Base-by-base conservation (phyloP, 257 asterid species). In the Nicotiana paniculata region DNA sequence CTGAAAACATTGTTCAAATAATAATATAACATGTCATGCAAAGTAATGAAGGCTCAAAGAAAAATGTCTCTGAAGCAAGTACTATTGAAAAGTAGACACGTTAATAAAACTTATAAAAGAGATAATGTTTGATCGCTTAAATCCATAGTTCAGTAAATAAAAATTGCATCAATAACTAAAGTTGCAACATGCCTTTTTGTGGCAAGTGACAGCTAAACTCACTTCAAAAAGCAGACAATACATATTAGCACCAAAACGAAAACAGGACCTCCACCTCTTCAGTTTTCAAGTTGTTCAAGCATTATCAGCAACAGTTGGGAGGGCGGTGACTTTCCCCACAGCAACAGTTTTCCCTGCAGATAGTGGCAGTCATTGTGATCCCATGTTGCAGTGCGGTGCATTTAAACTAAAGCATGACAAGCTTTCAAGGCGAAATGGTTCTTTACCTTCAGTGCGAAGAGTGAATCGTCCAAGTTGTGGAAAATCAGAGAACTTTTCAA, bases 401-500 rank as follows among this genome's bases (percentile, higher is more conserved):
- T 81, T 61, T 83, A 51, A 58, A 37, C 3, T 10, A 72, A 37
- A 86, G 70, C 74, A 83, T 35, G 72, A 6, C 70, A 43, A n/a
- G 12, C n/a, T 16, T 62, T 59, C 54, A 77, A 66, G 64, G 82
- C 35, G 16, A 78, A 61, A 80, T 66, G 54, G 48, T 62, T n/a
- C 43, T 80, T 76, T 77, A 92, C 99, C 99, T 93, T 94, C 98
- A 9, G 93, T 90, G 58, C 99, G 97, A 79, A 96, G 98, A 77
- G 98, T 94, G 87, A 96, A 96, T 84, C 98, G 88, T 57, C 99
- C 99, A 77, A 96, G 91, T 65, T 93, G 98, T 24, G 97, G 81
- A 85, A 92, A 91, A 84, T 94, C 97, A 4, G 90, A 69, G 78
- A 92, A 96, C 80, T 91, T 92, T 86, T 96, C 98, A 3, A 96